Evolutionary conservation across 2,329 filamentous ascomycete species (phyloP).

Genomic region (Chrysosporium keratinophilum): DNA sequence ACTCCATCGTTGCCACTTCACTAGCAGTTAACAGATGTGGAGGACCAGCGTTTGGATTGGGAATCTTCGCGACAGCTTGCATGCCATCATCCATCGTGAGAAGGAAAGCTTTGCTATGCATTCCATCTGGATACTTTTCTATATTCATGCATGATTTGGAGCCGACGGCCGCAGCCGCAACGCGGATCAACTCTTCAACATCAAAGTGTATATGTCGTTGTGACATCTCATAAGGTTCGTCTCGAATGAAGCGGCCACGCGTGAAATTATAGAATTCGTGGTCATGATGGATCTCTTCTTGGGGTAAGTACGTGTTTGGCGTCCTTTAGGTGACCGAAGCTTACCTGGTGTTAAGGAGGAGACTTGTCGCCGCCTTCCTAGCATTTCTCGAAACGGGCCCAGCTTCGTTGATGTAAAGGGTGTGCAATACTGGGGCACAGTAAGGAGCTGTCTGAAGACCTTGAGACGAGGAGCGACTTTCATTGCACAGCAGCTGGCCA

Average conservation of each 20-base stretch:
- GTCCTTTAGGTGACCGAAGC: not conserved
- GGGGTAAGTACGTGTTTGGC: not conserved
- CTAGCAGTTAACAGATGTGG: constrained; percentile 14
- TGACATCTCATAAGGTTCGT: constrained; percentile 4
- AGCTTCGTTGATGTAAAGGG: no score
- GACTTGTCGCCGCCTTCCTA: no score
- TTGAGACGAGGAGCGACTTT: no score
- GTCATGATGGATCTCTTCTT: not conserved
- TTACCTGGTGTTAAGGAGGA: no score
- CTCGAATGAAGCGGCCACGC: constrained; percentile 10
- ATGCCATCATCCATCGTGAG: constrained; percentile 16
- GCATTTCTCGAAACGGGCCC: no score
- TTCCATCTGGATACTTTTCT: constrained; percentile 12
- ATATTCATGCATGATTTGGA: constrained; percentile 24
- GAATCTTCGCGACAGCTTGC: constrained; percentile 12
- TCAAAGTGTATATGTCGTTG: constrained; percentile 22
- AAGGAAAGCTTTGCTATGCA: constrained; percentile 19
- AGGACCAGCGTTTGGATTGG: constrained; percentile 13
- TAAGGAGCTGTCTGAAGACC: no score
- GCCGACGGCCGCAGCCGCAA: constrained; percentile 24
- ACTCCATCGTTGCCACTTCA: constrained; percentile 23
- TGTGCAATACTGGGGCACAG: no score
- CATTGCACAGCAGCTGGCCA: no score
- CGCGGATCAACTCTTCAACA: constrained; percentile 25
- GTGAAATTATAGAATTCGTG: constrained; percentile 10